Evolutionary conservation across 768 basidiomycete species (phyloP).

Genomic region (Amanita rimosa): DNA sequence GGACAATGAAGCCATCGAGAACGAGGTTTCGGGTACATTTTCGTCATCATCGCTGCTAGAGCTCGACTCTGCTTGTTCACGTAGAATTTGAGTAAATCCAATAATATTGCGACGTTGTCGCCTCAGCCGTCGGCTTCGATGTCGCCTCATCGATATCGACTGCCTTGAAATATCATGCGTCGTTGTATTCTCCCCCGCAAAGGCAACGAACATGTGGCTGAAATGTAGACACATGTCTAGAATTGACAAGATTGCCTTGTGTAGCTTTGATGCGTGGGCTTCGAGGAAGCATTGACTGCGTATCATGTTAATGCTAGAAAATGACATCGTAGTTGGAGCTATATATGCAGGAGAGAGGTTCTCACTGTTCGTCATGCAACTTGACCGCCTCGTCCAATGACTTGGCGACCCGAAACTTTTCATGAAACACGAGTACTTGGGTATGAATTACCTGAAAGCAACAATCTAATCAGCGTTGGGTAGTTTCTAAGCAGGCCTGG

Average conservation of each 20-base stretch:
- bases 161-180: constrained; percentile 47
- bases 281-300: constrained; percentile 49
- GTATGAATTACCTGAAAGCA: constrained; percentile 51
- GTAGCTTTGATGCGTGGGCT: constrained; percentile 48
- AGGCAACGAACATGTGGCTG: constrained; percentile 47
- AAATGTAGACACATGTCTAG: constrained; percentile 70
- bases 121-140: constrained; percentile 51
- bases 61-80: constrained; percentile 21
- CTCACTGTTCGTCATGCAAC: constrained; percentile 62
- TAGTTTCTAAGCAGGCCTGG: neutral
- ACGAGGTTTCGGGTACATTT: constrained; percentile 24
- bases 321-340: neutral
- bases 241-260: constrained; percentile 54
- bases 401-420: constrained; percentile 35
- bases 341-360: constrained; percentile 5
- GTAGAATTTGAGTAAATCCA: constrained; percentile 39
- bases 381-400: constrained; percentile 72
- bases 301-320: constrained; percentile 45
- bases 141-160: constrained; percentile 41
- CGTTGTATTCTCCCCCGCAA: constrained; percentile 45
- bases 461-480: constrained; percentile 3
- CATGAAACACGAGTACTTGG: constrained; percentile 49
- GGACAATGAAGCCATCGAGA: constrained; percentile 17
- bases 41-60: constrained; percentile 37
- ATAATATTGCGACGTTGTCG: constrained; percentile 47